phyloP scores from a whole-genome alignment of 805 yeast species.

The Suhomyces kilbournensis region DNA sequence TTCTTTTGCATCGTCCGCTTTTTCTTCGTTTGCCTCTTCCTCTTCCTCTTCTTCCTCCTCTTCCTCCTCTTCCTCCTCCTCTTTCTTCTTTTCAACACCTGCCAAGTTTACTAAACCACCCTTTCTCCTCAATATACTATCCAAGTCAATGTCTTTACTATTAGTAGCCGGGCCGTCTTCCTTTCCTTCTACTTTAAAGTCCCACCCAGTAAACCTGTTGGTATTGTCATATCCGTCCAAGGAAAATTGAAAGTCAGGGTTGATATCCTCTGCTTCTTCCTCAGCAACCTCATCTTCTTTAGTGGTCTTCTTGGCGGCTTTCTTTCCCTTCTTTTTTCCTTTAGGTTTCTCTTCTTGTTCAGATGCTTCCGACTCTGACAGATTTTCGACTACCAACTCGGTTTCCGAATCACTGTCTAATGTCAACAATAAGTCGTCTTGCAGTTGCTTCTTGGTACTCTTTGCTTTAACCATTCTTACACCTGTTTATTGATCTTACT shows the following conservation, averaged over 20 bases:
- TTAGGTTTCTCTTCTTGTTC: constrained; percentile 43
- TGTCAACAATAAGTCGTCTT: constrained; percentile 64
- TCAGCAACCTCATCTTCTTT: constrained; percentile 13
- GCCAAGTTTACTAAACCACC: constrained; percentile 66
- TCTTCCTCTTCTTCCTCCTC: constrained; percentile 23
- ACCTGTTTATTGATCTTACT: not conserved
- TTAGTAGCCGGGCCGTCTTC: constrained; percentile 15
- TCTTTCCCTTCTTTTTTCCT: constrained; percentile 14
- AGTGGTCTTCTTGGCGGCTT: constrained; percentile 11
- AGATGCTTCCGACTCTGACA: constrained; percentile 25
- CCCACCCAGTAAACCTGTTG: constrained; percentile 74
- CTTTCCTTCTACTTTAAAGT: constrained; percentile 55
- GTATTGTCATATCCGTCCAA: constrained; percentile 55
- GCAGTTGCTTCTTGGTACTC: constrained; percentile 9
- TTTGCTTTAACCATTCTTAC: constrained; percentile 10
- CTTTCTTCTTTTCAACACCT: constrained; percentile 26
- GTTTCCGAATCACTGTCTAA: constrained; percentile 73
- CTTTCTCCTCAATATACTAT: constrained; percentile 79
- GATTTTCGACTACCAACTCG: constrained; percentile 21
- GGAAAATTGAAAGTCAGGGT: constrained; percentile 72
- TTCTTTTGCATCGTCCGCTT: constrained; percentile 30
- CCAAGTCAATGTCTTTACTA: constrained; percentile 74
- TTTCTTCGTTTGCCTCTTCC: constrained; percentile 19
- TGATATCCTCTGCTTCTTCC: constrained; percentile 51
- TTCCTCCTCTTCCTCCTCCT: constrained; percentile 12